Base-by-base conservation (phyloP, 192 early-diverging fungal species). In the Backusella morwellensis region DNA sequence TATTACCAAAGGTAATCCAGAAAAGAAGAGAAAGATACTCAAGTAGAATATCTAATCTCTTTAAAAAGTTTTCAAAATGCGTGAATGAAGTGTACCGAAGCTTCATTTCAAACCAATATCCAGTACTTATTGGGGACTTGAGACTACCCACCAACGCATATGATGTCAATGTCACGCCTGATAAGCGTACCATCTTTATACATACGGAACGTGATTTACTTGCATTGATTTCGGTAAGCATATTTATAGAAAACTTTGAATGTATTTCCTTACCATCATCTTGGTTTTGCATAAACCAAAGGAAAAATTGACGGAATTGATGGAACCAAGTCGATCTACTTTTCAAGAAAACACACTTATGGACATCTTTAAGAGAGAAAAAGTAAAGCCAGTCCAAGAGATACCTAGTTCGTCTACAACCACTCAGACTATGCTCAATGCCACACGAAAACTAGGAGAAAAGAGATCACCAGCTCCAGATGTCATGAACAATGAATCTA, bases 91-190 rank as follows among this genome's bases (percentile, higher is more conserved):
- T 93, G 15, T 99, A 94, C 82, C 87, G 85, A 38, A 74, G 78
- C 1, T 90, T 88, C 80, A 89, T 90, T 47, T 85, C 89, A 5
- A 85, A 92, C 19, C 91, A 94, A 75, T 95, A 93, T 72, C 97
- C 97, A 0, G 89, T 96, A 32, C 78, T 93, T 44, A 85, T 95
- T 17, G 86, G 93, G 14, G 86, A 93, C 50, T 79, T 98, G 21
- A 79, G 77, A 29, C 63, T 95, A 47, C 80, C 84, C 1, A 87
- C 87, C 21, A 91, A 83, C 11, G 82, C 83, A 14, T 91, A 93
- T 35, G 97, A 99, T 87, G 94, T 97, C 35, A 99, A 99, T 74
- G 88, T 99, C 29, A 95, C 93, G 29, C 98, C 98, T 1, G 94
- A 99, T 79, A 99, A 99, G 75, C 89, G 97, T 35, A 98, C 93